Evolutionary conservation across 352 stramenopile species (phyloP), one percentile per base, ranked within the genome.

Genomic region (Plasmopara viticola): DNA sequence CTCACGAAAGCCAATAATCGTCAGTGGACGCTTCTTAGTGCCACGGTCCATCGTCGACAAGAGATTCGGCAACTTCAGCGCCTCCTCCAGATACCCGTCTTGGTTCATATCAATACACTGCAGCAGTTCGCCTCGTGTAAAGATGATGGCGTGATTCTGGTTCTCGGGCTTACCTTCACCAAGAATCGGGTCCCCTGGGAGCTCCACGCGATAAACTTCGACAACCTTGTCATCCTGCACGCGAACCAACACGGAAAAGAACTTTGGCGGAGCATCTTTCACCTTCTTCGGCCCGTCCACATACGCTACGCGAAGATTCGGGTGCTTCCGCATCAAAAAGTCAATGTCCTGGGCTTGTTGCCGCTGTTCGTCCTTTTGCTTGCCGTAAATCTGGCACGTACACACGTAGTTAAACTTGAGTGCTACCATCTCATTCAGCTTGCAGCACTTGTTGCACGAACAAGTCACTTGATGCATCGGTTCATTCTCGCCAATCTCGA

Each of bases 31-130:
- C 53, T 90, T 90, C 33, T 82, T 69, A 5, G 64, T 68, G 63
- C 84, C 75, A 8, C 65, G 52, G 42, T 91, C 78, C 69, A 90
- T 87, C 4, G 81, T 92, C 6, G 81, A 86, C 9, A 93, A 60
- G 46, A 93, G 51, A 51, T 89, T 90, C 6, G 79, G 79, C 72
- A 93, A 84, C 66, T 90, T 90, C 44, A 93, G 34, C 10, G 63
- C 78, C 43, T 90, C 79, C 44, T 93, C 82, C 2, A 90, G 58
- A 58, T 90, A 90, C 0, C 69, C 74, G 38, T 93, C 82, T 62
- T 93, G 82, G 63, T 93, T 93, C 82, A 90, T 90, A 78, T 93
- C 82, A 44, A 93, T 93, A 80, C 75, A 88, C 69, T 93, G 82
- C 1, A 93, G 58, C 37, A 90, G 58, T 49, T 93, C 82, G 17